phyloP scores from a whole-genome alignment of 2,329 filamentous ascomycete species.

The Ciborinia camelliae region DNA sequence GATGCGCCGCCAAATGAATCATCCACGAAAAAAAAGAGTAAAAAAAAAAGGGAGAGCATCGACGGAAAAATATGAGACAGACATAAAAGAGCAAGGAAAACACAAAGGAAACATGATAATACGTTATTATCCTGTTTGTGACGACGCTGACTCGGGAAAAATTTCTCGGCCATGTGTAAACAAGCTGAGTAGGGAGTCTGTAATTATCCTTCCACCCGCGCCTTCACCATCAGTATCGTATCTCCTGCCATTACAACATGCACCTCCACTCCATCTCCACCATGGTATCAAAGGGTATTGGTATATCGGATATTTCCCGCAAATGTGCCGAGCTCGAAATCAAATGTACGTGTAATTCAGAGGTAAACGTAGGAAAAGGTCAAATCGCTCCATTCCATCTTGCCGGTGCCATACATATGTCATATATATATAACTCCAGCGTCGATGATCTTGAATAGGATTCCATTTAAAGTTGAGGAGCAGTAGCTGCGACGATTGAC shows the following conservation, averaged over 20 bases:
- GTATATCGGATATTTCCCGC: conserved; percentile 11
- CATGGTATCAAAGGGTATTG: conserved; percentile 22
- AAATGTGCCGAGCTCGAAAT: conserved; percentile 1
- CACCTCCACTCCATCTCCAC: conserved; percentile 23
- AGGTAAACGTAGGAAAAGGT: neutral
- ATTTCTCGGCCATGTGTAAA: neutral
- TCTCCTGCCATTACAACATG: conserved; percentile 31
- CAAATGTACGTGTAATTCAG: conserved; percentile 1
- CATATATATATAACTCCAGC: neutral
- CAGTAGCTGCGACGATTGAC: conserved; percentile 12
- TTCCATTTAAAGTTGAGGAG: conserved; percentile 15
- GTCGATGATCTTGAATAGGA: conserved; percentile 10
- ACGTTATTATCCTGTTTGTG: conserved; percentile 14
- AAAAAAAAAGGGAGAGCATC: too few species aligned
- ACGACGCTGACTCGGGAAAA: neutral
- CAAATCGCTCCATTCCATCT: neutral
- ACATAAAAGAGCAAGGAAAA: conserved; percentile 13
- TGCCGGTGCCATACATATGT: neutral
- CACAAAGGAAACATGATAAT: conserved; percentile 15
- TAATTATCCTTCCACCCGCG: neutral
- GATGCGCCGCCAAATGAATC: neutral
- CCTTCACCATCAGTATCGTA: conserved; percentile 9
- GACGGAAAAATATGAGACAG: neutral
- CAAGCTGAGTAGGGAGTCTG: neutral
- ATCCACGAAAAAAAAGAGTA: neutral